These are phyloP conservation scores for Zygoascus tannicola DNA, from an alignment of 805 yeast species.

Conservation along the genomic window DNA sequence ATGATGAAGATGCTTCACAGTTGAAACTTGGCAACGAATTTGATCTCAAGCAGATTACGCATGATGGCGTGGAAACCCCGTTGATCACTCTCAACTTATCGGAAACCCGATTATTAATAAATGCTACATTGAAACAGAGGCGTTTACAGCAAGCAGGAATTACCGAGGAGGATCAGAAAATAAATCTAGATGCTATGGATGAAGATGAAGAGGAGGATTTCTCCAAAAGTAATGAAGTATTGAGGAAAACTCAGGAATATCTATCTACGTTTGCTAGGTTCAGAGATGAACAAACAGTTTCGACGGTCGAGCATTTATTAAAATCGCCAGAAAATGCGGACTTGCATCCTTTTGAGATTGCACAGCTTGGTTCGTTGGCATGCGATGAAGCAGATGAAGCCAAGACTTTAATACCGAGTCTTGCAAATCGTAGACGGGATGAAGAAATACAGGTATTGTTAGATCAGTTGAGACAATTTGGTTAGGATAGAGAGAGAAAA, in stretches of 20 bases:
- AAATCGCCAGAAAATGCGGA: slow-evolving; percentile 62
- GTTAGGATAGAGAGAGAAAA: not conserved
- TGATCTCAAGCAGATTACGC: slow-evolving; percentile 66
- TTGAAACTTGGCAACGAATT: slow-evolving; percentile 91
- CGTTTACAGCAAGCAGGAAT: slow-evolving; percentile 36
- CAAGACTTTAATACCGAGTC: slow-evolving; percentile 82
- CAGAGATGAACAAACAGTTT: slow-evolving; percentile 83
- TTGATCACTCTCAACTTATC: slow-evolving; percentile 79
- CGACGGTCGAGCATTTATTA: slow-evolving; percentile 83
- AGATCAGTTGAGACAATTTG: slow-evolving; percentile 58
- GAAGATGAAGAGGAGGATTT: slow-evolving; percentile 31
- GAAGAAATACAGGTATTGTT: slow-evolving; percentile 79
- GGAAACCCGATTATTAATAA: slow-evolving; percentile 81
- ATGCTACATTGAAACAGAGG: slow-evolving; percentile 80
- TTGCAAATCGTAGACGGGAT: slow-evolving; percentile 70
- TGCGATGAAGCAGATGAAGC: slow-evolving; percentile 98
- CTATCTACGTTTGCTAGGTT: slow-evolving; percentile 80
- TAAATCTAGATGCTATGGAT: slow-evolving; percentile 21
- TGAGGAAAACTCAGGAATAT: slow-evolving; percentile 86
- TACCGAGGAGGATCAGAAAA: slow-evolving; percentile 23
- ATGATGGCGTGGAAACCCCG: slow-evolving; percentile 67
- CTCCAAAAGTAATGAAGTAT: slow-evolving; percentile 40
- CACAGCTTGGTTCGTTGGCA: slow-evolving; percentile 76
- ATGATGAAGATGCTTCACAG: slow-evolving; percentile 86
- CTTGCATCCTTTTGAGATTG: slow-evolving; percentile 90